Evolutionary conservation across 2,329 filamentous ascomycete genomes (phyloP).

Genomic region (Sporothrix inflata): DNA sequence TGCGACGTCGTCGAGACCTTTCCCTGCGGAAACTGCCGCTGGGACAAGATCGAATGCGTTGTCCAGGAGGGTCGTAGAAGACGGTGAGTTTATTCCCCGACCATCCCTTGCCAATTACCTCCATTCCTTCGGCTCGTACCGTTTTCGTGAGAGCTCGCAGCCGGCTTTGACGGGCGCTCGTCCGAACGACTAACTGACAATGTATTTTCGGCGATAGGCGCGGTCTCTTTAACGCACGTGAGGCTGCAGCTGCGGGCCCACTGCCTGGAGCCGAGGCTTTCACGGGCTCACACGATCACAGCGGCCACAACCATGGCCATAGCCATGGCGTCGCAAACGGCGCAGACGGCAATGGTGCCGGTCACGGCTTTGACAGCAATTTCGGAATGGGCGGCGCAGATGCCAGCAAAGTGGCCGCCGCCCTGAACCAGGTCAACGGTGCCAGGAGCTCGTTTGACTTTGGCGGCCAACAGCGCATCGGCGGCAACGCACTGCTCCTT

Average conservation of each 20-base stretch:
- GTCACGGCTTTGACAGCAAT: slow-evolving; percentile 8
- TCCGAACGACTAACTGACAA: slow-evolving; percentile 20
- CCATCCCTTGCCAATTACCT: neutral
- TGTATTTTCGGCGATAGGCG: slow-evolving; percentile 24
- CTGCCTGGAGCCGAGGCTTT: slow-evolving; percentile 27
- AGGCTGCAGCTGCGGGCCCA: slow-evolving; percentile 26
- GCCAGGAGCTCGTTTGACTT: neutral
- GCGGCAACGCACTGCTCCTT: slow-evolving; percentile 27
- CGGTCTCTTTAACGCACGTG: slow-evolving; percentile 33
- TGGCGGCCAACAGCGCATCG: slow-evolving; percentile 22
- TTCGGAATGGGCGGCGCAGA: slow-evolving; percentile 26
- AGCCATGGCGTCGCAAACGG: slow-evolving; percentile 15
- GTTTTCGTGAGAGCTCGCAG: slow-evolving; percentile 37
- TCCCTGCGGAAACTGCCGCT: slow-evolving; percentile 84
- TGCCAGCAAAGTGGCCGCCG: slow-evolving; percentile 7
- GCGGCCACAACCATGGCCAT: slow-evolving; percentile 25
- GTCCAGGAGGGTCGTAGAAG: slow-evolving; percentile 82
- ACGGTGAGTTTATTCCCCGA: slow-evolving; percentile 65
- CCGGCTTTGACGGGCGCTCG: neutral
- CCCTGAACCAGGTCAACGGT: slow-evolving; percentile 15
- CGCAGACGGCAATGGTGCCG: slow-evolving; percentile 2
- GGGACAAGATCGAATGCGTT: slow-evolving; percentile 77
- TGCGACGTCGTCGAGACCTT: slow-evolving; percentile 91
- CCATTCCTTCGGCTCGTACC: neutral
- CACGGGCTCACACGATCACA: slow-evolving; percentile 12